phyloP scores from a whole-genome alignment of 2,329 filamentous ascomycete genomes.

The Ceratocystis lukuohia region DNA sequence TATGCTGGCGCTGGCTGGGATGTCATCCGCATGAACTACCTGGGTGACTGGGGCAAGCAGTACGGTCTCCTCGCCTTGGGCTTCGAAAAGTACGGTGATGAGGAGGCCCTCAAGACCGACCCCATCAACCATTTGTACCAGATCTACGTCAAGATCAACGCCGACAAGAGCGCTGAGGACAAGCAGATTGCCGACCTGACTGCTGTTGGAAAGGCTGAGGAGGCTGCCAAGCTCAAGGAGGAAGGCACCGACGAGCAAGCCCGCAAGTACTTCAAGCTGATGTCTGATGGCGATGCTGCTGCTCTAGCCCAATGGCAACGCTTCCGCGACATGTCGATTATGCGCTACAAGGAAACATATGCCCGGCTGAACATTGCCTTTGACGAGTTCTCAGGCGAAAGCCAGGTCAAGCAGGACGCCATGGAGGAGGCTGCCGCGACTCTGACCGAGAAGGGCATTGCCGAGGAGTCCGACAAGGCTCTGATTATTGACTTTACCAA shows the following conservation, averaged over 20 bases:
- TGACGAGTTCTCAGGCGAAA: conserved; percentile 63
- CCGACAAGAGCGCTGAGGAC: conserved; percentile 52
- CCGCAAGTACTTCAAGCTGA: conserved; percentile 56
- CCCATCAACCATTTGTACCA: conserved; percentile 74
- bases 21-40: conserved; percentile 60
- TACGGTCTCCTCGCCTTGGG: conserved; percentile 60
- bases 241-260: conserved; percentile 59
- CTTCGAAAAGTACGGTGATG: conserved; percentile 61
- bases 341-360: conserved; percentile 54
- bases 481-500: conserved; percentile 60
- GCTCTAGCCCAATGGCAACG: conserved; percentile 50
- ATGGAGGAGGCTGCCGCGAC: conserved; percentile 52
- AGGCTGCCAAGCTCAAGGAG: conserved; percentile 32
- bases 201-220: conserved; percentile 30
- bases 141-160: conserved; percentile 68
- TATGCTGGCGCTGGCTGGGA: conserved; percentile 62
- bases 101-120: conserved; percentile 55
- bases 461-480: conserved; percentile 58
- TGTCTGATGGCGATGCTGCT: conserved; percentile 52
- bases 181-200: conserved; percentile 47
- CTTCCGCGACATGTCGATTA: conserved; percentile 54
- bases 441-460: conserved; percentile 51
- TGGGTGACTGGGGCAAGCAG: conserved; percentile 73
- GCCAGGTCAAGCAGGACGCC: conserved; percentile 51
- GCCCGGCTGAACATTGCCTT: conserved; percentile 57